Evolutionary conservation across 108 stramenopile species (phyloP).

Genomic region (Nitzschia sp.): DNA sequence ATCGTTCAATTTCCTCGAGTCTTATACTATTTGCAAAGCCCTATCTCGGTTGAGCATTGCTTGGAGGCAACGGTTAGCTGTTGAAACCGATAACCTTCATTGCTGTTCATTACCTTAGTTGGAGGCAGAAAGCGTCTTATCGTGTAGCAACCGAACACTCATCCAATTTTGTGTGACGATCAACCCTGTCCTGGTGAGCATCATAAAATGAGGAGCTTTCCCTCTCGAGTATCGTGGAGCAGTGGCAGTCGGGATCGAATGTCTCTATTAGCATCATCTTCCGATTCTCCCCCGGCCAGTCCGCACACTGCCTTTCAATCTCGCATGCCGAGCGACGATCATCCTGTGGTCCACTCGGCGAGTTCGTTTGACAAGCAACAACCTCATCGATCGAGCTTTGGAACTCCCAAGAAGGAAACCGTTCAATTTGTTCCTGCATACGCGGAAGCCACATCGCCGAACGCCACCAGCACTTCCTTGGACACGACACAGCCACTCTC

Average conservation of each 20-base stretch:
- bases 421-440: constrained; percentile 25
- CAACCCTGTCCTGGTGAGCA: too few relatives aligned
- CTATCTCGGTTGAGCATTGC: neutral
- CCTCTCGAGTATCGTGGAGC: neutral
- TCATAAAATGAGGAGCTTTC: constrained; percentile 14
- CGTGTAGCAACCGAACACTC: too few relatives aligned
- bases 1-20: neutral
- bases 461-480: neutral
- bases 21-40: too few relatives aligned
- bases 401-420: neutral
- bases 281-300: neutral
- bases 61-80: neutral
- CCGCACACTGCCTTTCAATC: constrained; percentile 1
- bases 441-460: constrained; percentile 13
- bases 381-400: neutral
- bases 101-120: too few relatives aligned
- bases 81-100: neutral
- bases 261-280: constrained; percentile 1
- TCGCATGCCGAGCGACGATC: neutral
- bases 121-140: too few relatives aligned
- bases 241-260: constrained; percentile 3
- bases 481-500: constrained; percentile 5
- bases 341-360: neutral
- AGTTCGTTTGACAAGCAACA: constrained; percentile 3
- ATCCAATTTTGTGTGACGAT: too few relatives aligned